Percentiles rank a stretch among this genome's conserved stretches.
phyloP scores from a whole-genome alignment of 2,329 filamentous ascomycete species.

The Aspergillus latus region DNA sequence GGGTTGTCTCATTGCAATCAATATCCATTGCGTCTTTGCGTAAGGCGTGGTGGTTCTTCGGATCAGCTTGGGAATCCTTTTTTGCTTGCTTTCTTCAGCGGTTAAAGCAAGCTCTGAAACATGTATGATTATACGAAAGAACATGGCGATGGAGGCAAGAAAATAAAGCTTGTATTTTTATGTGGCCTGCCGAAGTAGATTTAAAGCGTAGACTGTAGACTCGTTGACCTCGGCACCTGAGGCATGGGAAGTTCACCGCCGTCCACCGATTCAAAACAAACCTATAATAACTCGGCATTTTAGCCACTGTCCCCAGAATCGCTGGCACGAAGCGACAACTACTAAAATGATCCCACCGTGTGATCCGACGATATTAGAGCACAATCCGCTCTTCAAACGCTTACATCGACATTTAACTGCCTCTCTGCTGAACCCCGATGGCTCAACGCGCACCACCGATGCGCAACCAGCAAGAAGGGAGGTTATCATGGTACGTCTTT shows the following conservation, averaged over 20 bases:
- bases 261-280: neutral
- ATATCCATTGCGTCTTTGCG: neutral
- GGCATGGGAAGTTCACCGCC: neutral
- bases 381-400: conserved; percentile 45
- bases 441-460: conserved; percentile 37
- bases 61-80: conserved; percentile 11
- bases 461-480: conserved; percentile 31
- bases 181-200: neutral
- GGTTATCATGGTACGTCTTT: conserved; percentile 34
- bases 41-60: neutral
- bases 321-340: neutral
- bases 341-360: conserved; percentile 44
- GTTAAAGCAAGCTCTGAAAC: conserved; percentile 12
- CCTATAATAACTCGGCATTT: too few relatives aligned
- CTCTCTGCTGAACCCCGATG: conserved; percentile 41
- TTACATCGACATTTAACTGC: conserved; percentile 43
- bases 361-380: conserved; percentile 39
- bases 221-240: neutral
- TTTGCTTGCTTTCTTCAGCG: conserved; percentile 1
- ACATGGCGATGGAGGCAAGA: conserved; percentile 36
- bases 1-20: neutral
- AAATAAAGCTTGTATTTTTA: conserved; percentile 25
- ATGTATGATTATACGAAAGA: conserved; percentile 42
- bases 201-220: neutral
- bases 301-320: neutral